Percentiles rank a stretch among this genome's conserved stretches.
phyloP scores from a whole-genome alignment of 2,329 filamentous ascomycete species.

The Lachnellula hyalina region DNA sequence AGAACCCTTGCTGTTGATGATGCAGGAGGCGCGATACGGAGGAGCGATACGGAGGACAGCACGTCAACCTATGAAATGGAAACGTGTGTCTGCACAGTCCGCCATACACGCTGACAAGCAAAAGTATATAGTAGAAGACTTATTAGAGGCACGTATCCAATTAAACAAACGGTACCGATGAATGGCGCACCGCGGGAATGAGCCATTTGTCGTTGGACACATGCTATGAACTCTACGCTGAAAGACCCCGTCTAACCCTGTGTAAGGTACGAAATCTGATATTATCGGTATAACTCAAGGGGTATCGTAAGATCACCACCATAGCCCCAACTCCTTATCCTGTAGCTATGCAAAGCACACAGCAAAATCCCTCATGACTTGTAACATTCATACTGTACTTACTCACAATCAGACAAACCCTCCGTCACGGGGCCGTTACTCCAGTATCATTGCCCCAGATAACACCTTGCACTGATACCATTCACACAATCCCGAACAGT shows the following conservation, averaged over 20 bases:
- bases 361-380: neutral
- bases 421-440: neutral
- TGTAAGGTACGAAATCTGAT: neutral
- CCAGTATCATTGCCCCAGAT: neutral
- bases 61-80: neutral
- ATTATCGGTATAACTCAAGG: neutral
- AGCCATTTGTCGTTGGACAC: neutral
- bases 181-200: too few species aligned
- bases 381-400: neutral
- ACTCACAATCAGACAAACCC: constrained; percentile 8
- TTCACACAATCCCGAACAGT: constrained; percentile 17
- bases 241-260: neutral
- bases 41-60: neutral
- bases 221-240: neutral
- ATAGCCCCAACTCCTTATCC: neutral
- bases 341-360: neutral
- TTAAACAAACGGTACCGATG: too few species aligned
- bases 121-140: neutral
- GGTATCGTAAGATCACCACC: neutral
- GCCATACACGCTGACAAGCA: neutral
- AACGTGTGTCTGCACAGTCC: neutral
- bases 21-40: neutral
- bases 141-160: too few species aligned
- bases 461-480: neutral
- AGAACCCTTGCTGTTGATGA: neutral